Base-by-base conservation (phyloP, 768 basidiomycete genomes). In the Xerocomellus intermedius region DNA sequence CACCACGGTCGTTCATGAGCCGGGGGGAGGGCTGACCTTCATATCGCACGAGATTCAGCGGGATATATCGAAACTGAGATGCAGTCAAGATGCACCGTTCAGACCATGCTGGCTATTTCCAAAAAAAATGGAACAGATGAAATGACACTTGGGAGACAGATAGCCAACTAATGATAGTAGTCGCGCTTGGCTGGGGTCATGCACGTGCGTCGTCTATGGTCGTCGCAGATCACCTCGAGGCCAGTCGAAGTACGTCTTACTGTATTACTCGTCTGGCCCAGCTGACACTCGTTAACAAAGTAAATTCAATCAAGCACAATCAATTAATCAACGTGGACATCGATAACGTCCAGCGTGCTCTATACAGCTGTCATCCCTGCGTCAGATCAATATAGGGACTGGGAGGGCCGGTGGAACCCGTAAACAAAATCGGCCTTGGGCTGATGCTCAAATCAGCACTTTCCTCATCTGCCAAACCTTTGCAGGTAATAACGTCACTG, bases 401-500 rank as follows among this genome's bases (percentile, higher is more conserved):
- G 38, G 39, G 33, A 64, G 41, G 13, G 53, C 42, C 26, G 37
- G 24, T 41, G 12, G 24, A 37, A 26, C 46, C 22, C 38, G 17
- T 12, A 44, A 32, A 42, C 35, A 52, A 26, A 26, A 48, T 42
- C 56, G 19, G n/a, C 8, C 30, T 17, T 35, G 36, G 6, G n/a
- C 53, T 6, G n/a, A 21, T 24, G 36, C 52, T 77, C 75, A 94
- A 50, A 91, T 79, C 67, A 96, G 70, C 14, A 97, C 89, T 69
- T 95, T 93, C 67, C 94, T 78, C 71, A 97, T 70, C 69, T 94
- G 88, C 84, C 91, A 94, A 57, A 82, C 80, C 55, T 79, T 80
- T 21, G 86, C 79, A 4, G 85, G 86, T 50, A 91, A 71, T 46
- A 94, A 80, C 52, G 94, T 96, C 62, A 98, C 84, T 56, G 94